Evolutionary conservation across 1,284 basidiomycete species (phyloP).

Genomic region (Rhizoctonia solani): DNA sequence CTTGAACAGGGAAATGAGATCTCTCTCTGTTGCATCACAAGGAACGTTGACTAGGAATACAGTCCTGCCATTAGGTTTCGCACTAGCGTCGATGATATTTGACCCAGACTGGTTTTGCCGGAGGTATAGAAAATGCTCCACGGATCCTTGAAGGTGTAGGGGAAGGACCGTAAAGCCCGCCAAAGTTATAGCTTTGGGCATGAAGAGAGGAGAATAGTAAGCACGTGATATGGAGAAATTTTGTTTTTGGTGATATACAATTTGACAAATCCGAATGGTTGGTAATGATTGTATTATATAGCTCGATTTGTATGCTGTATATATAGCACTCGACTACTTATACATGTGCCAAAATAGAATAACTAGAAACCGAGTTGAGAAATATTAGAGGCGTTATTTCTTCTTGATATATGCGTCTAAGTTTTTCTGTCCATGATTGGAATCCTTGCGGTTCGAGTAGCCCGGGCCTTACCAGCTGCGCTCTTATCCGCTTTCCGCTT

Average conservation of each 20-base stretch:
- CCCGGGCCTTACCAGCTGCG: not conserved
- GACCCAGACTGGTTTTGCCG: conserved; percentile 22
- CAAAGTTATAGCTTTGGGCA: conserved; percentile 6
- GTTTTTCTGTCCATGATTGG: not conserved
- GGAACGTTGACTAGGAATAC: conserved; percentile 87
- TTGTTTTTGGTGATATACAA: not conserved
- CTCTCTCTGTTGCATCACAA: conserved; percentile 78
- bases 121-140: conserved; percentile 12
- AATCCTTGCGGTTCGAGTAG: not conserved
- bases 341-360: too few relatives aligned
- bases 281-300: too few relatives aligned
- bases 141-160: not conserved
- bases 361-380: too few relatives aligned
- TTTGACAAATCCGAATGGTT: not conserved
- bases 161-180: conserved; percentile 7
- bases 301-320: too few relatives aligned
- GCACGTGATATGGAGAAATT: not conserved
- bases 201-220: not conserved
- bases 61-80: conserved; percentile 66
- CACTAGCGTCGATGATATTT: not conserved
- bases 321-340: too few relatives aligned
- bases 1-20: conserved; percentile 74
- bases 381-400: conserved; percentile 22
- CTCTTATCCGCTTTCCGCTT: conserved; percentile 1
- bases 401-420: conserved; percentile 15